Base-by-base conservation (phyloP, 2,329 filamentous ascomycete genomes). In the Penicillium sp. region DNA sequence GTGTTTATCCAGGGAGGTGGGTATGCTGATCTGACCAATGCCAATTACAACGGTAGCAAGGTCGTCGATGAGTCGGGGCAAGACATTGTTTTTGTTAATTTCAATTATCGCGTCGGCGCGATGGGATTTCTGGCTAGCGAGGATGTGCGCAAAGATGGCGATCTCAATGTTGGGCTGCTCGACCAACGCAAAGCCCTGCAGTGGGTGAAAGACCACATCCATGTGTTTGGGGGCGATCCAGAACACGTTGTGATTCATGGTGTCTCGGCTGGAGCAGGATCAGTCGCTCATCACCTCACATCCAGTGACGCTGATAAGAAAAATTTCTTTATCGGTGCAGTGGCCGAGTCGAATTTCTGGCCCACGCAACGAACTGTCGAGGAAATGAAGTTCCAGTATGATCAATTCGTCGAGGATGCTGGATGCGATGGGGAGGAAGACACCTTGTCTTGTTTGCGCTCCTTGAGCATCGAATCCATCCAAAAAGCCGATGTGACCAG, bases 31-130 rank as follows among this genome's bases (percentile, higher is more conserved):
- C 72, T 80, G 41, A 73, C 47, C 11, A 55, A 60, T 32, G 45
- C 44, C 16, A 75, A 81, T 44, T 70, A 72, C 50, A 75, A 84
- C 42, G 79, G 76, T 0, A 73, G 69, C 1, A 72, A 72, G 0
- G 63, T 86, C 0, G 68, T 79, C 8, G 55, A 66, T 3, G 76
- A 75, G 1, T 73, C 74, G 13, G 68, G 72, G 10, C 61, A 73
- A 34, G 67, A 73, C 26, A 78, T 86, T 17, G 62, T 88, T 0
- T 75, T 85, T 0, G 80, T 87, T 2, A 79, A 72, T 9, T 73
- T 85, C 61, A 87, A 85, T 60, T 87, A 88, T 56, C 72, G 80
- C 5, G 74, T 84, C 5, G 78, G 77, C 0, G 62, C 76, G 0
- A 75, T 75, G 49, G 80, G 80, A 0, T 84, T 83, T 48, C 66